Base-by-base conservation (phyloP, 2,329 filamentous ascomycete genomes). In the Lasiodiplodia sp. region DNA sequence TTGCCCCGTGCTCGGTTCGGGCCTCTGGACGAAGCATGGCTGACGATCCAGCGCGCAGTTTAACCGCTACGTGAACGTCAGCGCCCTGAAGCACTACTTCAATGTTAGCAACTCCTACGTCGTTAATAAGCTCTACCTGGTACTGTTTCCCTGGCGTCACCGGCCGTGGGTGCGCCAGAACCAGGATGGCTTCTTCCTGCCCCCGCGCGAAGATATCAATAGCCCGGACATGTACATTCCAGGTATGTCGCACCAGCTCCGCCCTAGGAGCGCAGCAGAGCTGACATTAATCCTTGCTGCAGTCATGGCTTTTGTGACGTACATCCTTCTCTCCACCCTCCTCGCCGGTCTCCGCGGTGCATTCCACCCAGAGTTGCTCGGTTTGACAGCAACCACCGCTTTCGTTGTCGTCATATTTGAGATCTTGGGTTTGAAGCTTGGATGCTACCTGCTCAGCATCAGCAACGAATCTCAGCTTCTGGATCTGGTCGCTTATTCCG, bases 221-320 rank as follows among this genome's bases (percentile, higher is more conserved):
- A 96, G 93, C 72, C 96, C 96, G 18, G 96, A 99, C 82, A 98
- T 99, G 94, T 99, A 99, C 83, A 99, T 99, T 75, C 94, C 94
- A 18, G 79, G 71, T 73, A 69, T 51, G 69, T 53, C 51, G 55
- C 31, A 28, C 40, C 49, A 58, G 25, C n/a, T 10, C 56, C 38
- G 37, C n/a, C 40, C 52, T 12, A 14, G n/a, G 55, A 34, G 44
- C 34, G 49, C 60, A 49, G 25, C 51, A 47, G 4, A 14, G 25
- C 47, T 64, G 23, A 64, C 44, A 8, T 28, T 6, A 23, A 12
- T 28, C 28, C 18, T 23, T 40, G 7, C 21, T 40, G 14, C 64
- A 77, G 91, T 96, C 76, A 99, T 99, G 96, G 95, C 96, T 1
- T 86, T 99, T 66, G 94, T 98, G 57, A 99, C 96, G 28, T 99